phyloP scores from a whole-genome alignment of 192 early-diverging fungal species.

The Backusella circina region DNA sequence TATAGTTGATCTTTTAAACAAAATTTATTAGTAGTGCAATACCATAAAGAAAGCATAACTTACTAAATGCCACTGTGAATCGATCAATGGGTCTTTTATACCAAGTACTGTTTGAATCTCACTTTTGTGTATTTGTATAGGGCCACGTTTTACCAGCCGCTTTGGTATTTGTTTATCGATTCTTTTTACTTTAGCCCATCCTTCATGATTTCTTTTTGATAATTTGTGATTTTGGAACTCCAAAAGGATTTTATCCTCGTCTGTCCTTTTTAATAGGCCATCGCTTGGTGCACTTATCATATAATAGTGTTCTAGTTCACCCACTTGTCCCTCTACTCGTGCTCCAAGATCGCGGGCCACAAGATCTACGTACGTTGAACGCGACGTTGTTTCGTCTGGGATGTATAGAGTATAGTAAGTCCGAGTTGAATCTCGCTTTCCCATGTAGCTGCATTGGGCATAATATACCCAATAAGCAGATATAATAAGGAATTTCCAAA shows the following conservation, averaged over 20 bases:
- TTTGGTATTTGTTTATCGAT: slow-evolving; percentile 22
- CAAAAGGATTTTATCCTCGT: neutral
- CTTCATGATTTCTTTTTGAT: neutral
- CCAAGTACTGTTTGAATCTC: slow-evolving; percentile 10
- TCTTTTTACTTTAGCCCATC: slow-evolving; percentile 11
- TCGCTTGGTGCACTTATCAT: slow-evolving; percentile 52
- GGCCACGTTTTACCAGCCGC: slow-evolving; percentile 1
- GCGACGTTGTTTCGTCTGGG: neutral
- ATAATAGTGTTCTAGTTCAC: slow-evolving; percentile 62
- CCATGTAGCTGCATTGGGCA: neutral
- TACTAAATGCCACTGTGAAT: slow-evolving; percentile 78
- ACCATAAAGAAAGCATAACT: neutral
- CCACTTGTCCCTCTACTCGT: slow-evolving; percentile 58
- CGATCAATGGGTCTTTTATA: slow-evolving; percentile 68
- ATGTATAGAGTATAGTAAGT: slow-evolving; percentile 1
- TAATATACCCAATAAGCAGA: neutral
- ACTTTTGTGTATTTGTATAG: neutral
- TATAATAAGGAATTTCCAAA: neutral
- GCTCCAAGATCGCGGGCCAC: slow-evolving; percentile 38
- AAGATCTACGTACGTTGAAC: neutral
- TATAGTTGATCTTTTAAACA: slow-evolving; percentile 15
- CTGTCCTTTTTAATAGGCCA: neutral
- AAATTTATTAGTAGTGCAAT: neutral
- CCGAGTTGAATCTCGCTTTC: neutral
- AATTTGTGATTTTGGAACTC: slow-evolving; percentile 5